A percentile compares a stretch with the other conserved stretches of the same genome.
Conservation (phyloP, 2,329 filamentous ascomycete species). For the Colletotrichum agaves region DNA sequence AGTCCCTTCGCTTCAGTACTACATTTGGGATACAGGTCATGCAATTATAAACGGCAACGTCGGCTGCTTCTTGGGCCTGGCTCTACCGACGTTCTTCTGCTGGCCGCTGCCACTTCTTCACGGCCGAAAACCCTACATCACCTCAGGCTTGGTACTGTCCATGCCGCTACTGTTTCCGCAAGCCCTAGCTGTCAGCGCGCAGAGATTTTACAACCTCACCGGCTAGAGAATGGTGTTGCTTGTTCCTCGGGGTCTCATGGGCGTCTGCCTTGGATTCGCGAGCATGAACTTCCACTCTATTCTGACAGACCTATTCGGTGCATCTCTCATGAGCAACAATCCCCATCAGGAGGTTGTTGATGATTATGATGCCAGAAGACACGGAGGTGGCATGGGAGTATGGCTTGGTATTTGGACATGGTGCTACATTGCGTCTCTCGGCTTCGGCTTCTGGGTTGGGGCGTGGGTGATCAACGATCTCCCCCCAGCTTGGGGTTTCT, state of each 20-base stretch:
- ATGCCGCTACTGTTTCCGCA: slow-evolving; percentile 82
- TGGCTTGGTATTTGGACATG: slow-evolving; percentile 84
- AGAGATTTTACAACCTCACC: slow-evolving; percentile 64
- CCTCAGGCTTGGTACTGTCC: slow-evolving; percentile 73
- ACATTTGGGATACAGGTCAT: slow-evolving; percentile 75
- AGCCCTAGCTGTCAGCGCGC: slow-evolving; percentile 70
- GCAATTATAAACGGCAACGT: slow-evolving; percentile 79
- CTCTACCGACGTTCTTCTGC: slow-evolving; percentile 74
- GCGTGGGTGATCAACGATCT: slow-evolving; percentile 73
- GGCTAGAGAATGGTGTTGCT: slow-evolving; percentile 71
- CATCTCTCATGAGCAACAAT: slow-evolving; percentile 76
- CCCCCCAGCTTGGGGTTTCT: slow-evolving; percentile 79
- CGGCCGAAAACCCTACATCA: slow-evolving; percentile 81
- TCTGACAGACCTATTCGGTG: slow-evolving; percentile 79
- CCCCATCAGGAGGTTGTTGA: slow-evolving; percentile 79
- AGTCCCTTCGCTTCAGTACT: slow-evolving; percentile 83
- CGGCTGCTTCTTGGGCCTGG: slow-evolving; percentile 76
- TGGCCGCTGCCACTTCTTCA: slow-evolving; percentile 82
- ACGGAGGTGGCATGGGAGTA: slow-evolving; percentile 82
- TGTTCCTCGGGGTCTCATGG: slow-evolving; percentile 72
- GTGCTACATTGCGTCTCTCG: slow-evolving; percentile 78
- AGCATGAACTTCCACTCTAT: slow-evolving; percentile 81
- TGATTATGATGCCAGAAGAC: slow-evolving; percentile 74
- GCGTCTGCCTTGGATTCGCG: slow-evolving; percentile 76
- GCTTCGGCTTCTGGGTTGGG: slow-evolving; percentile 77